These are phyloP conservation scores for Prunus mongolica DNA, from an alignment of 306 rosid genomes.

Conservation along the genomic window DNA sequence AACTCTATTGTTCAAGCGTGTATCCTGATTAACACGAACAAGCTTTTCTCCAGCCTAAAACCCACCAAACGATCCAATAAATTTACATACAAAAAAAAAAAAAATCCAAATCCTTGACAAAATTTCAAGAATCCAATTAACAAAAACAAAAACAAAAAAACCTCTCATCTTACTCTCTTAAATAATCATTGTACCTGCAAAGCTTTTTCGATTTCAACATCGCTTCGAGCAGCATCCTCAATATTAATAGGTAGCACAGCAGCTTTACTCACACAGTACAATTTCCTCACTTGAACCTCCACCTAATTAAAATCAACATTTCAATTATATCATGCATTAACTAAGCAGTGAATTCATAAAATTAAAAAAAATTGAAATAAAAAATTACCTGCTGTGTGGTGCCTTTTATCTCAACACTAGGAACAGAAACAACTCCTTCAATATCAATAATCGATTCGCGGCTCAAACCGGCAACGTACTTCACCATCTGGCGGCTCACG, in stretches of 20 bases:
- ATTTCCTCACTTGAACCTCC: conserved; percentile 79
- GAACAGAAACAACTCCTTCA: conserved; percentile 70
- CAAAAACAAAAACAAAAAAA: not conserved
- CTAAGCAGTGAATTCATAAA: not conserved
- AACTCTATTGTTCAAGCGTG: conserved; percentile 69
- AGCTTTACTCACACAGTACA: conserved; percentile 65
- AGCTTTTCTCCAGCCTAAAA: conserved; percentile 74
- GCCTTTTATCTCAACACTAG: conserved; percentile 55
- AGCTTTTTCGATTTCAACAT: conserved; percentile 70
- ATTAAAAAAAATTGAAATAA: not conserved
- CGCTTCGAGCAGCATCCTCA: conserved; percentile 94
- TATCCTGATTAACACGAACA: conserved; percentile 89
- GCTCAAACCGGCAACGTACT: conserved; percentile 57
- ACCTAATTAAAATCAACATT: conserved; percentile 39
- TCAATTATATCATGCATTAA: not conserved
- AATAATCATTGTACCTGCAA: conserved; percentile 35
- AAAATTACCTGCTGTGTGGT: conserved; percentile 70
- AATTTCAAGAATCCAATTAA: not conserved
- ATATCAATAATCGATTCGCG: conserved; percentile 80
- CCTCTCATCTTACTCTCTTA: not conserved
- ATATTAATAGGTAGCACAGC: conserved; percentile 64
- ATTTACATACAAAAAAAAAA: not conserved
- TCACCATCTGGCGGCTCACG: conserved; percentile 89
- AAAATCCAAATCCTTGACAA: not conserved
- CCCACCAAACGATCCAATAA: conserved; percentile 17